A percentile compares a stretch with the other conserved stretches of the same genome.
phyloP scores from a whole-genome alignment of 495 filamentous ascomycete species.

The Cercophora newfieldiana region DNA sequence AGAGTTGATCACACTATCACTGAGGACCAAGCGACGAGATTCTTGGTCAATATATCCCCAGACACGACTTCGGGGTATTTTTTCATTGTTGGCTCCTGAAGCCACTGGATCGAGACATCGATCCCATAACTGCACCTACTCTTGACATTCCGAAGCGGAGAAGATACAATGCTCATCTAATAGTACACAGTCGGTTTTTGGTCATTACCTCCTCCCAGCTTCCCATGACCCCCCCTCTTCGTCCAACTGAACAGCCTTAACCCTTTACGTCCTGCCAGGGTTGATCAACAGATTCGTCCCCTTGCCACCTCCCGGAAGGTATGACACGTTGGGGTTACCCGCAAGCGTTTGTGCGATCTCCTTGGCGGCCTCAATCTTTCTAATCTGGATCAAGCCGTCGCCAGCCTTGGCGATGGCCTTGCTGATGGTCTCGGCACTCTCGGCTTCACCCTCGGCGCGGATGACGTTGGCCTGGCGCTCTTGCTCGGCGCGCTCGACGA shows the following conservation, averaged over 20 bases:
- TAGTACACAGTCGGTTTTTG: constrained; percentile 29
- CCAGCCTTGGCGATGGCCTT: constrained; percentile 90
- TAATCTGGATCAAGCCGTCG: constrained; percentile 90
- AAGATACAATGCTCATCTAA: constrained; percentile 32
- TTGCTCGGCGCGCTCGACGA: constrained; percentile 98
- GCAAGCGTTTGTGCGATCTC: constrained; percentile 93
- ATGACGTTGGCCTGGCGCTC: constrained; percentile 98
- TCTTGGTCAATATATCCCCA: too few relatives aligned
- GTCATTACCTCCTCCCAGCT: neutral
- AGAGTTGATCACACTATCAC: too few relatives aligned
- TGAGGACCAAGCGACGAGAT: too few relatives aligned
- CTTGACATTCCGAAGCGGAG: constrained; percentile 22
- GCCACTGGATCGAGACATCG: neutral
- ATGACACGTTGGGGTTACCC: constrained; percentile 92
- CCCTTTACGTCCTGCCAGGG: constrained; percentile 42
- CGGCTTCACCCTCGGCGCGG: constrained; percentile 93
- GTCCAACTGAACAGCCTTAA: neutral
- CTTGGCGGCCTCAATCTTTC: constrained; percentile 93
- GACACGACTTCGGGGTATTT: too few relatives aligned
- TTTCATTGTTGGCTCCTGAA: neutral
- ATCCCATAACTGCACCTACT: neutral
- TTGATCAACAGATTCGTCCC: constrained; percentile 60
- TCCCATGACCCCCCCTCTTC: neutral
- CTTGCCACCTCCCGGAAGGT: constrained; percentile 78
- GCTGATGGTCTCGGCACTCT: constrained; percentile 91